Evolutionary conservation across 257 asterid species (phyloP).

Genomic region (Euphrasia confusa): DNA sequence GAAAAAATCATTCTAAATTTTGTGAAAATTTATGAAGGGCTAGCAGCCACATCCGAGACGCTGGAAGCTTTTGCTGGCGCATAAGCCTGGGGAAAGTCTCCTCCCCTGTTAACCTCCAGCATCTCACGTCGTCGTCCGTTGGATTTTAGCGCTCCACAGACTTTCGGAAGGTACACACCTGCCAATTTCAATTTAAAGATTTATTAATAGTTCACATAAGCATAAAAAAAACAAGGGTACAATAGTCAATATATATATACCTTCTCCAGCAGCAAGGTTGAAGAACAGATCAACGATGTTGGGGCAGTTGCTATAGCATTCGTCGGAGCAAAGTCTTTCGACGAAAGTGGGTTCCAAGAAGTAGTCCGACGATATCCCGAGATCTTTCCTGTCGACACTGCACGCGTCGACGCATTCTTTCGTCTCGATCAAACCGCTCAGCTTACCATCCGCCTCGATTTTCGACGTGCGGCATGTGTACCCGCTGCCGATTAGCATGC

Average conservation of each 20-base stretch:
- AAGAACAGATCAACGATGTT: conserved; percentile 71
- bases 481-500: conserved; percentile 29
- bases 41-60: too few relatives aligned
- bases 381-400: conserved; percentile 49
- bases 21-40: too few relatives aligned
- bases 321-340: conserved; percentile 54
- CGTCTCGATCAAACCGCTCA: conserved; percentile 53
- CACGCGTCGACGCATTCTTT: conserved; percentile 57
- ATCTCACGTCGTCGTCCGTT: conserved; percentile 47
- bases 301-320: conserved; percentile 56
- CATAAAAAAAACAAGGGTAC: not conserved
- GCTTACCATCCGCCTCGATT: conserved; percentile 42
- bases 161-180: conserved; percentile 46
- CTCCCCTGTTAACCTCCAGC: conserved; percentile 42
- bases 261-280: conserved; percentile 81
- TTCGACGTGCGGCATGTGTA: conserved; percentile 54
- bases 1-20: too few relatives aligned
- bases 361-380: conserved; percentile 85
- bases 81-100: too few relatives aligned
- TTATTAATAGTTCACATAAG: too few relatives aligned
- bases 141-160: conserved; percentile 35
- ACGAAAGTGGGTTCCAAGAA: conserved; percentile 52
- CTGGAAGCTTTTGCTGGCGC: too few relatives aligned
- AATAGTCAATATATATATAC: not conserved
- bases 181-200: not conserved